Conservation (phyloP, 202 grass and related monocot genomes). For the Carex arenaria region DNA sequence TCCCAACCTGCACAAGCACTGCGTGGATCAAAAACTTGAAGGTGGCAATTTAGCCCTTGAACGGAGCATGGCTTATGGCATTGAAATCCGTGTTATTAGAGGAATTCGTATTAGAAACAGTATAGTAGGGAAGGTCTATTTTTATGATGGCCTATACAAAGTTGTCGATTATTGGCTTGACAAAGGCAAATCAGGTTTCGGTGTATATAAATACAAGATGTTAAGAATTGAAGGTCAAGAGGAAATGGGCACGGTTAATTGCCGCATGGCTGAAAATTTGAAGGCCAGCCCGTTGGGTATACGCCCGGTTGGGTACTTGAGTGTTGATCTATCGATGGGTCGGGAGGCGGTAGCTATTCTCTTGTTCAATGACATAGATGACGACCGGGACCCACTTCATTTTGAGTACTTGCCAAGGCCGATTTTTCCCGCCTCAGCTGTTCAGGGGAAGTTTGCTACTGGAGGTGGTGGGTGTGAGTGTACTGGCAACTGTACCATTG, state of each 20-base stretch:
- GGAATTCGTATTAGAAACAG: conserved; percentile 42
- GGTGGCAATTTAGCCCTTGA: conserved; percentile 93
- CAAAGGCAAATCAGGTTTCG: conserved; percentile 73
- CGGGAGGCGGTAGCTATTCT: conserved; percentile 62
- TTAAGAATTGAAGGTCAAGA: conserved; percentile 85
- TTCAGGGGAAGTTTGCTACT: conserved; percentile 58
- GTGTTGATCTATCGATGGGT: conserved; percentile 78
- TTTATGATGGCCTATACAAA: conserved; percentile 96
- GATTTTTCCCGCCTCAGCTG: conserved; percentile 69
- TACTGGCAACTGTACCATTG: conserved; percentile 47
- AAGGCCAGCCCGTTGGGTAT: conserved; percentile 49
- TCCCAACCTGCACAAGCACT: conserved; percentile 63
- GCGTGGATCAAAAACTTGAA: conserved; percentile 75
- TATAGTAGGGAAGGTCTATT: conserved; percentile 64
- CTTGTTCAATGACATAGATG: conserved; percentile 81
- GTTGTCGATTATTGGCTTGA: conserved; percentile 86
- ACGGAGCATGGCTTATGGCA: conserved; percentile 91
- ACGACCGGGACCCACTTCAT: conserved; percentile 67
- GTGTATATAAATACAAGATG: conserved; percentile 90
- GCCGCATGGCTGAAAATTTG: conserved; percentile 55
- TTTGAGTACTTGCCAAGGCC: conserved; percentile 73
- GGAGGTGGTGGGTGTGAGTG: conserved; percentile 76
- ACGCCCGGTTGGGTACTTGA: conserved; percentile 74
- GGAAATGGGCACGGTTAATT: conserved; percentile 80
- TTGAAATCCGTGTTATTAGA: conserved; percentile 89